Conservation (phyloP, 345 rosid genomes). For the Eucalyptus tenuipes region DNA sequence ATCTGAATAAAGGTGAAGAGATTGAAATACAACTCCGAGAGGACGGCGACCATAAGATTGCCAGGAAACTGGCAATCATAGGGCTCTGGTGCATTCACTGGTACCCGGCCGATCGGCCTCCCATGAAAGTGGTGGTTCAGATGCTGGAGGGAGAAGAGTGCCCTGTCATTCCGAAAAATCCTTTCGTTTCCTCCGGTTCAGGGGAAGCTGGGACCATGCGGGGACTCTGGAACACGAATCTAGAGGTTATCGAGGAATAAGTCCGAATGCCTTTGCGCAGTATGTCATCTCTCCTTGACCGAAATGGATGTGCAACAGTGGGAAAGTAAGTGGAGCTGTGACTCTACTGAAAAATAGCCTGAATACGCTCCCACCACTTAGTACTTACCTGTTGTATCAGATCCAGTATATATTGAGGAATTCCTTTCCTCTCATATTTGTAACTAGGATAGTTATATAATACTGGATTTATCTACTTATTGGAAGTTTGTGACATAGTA, state of each 20-base stretch:
- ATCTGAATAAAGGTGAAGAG: neutral
- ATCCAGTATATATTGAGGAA: neutral
- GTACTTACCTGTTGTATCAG: neutral
- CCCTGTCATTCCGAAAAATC: neutral
- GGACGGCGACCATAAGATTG: neutral
- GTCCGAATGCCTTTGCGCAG: neutral
- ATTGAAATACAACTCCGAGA: neutral
- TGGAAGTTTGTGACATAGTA: neutral
- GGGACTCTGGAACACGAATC: neutral
- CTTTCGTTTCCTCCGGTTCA: neutral
- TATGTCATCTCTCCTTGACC: neutral
- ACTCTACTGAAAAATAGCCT: neutral
- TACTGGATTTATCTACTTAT: neutral
- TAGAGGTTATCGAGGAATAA: neutral
- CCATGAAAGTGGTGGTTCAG: neutral
- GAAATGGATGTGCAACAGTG: neutral
- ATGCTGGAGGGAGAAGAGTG: neutral
- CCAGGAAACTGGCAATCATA: neutral
- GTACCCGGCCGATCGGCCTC: neutral
- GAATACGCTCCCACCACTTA: neutral
- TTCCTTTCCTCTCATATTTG: neutral
- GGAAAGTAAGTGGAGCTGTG: neutral
- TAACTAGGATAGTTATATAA: neutral
- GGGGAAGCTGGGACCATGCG: neutral
- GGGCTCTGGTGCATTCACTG: constrained; percentile 6